phyloP scores from a whole-genome alignment of 441 rosid genomes.

The Viola pubescens region DNA sequence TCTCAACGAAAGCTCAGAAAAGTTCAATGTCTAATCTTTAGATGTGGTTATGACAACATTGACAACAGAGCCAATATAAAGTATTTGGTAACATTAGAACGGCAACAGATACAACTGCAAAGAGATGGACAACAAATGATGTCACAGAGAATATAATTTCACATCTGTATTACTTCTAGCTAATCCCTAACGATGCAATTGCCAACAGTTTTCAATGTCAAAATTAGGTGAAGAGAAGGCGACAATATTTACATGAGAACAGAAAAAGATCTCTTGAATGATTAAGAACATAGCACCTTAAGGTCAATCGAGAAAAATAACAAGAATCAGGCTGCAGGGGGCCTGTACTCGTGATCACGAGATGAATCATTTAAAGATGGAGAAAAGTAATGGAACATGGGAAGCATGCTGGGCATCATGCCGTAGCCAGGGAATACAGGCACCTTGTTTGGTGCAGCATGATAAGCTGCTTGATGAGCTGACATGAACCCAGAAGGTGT shows the following conservation, averaged over 20 bases:
- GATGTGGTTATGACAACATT: background rate
- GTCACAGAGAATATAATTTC: conserved; percentile 11
- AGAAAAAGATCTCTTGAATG: conserved; percentile 10
- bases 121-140: background rate
- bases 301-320: background rate
- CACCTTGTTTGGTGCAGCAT: conserved; percentile 51
- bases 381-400: conserved; percentile 89
- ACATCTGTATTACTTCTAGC: conserved; percentile 7
- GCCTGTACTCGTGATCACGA: conserved; percentile 78
- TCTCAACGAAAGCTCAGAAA: no score
- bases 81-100: background rate
- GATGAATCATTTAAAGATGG: conserved; percentile 65
- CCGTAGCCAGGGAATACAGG: conserved; percentile 66
- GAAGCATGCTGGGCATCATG: conserved; percentile 66
- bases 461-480: conserved; percentile 52
- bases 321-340: conserved; percentile 73
- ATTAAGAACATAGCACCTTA: conserved; percentile 13
- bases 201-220: conserved; percentile 14
- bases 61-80: background rate
- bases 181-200: conserved; percentile 11
- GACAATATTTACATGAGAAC: conserved; percentile 21
- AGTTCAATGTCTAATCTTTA: no score
- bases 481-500: conserved; percentile 57
- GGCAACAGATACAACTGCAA: background rate
- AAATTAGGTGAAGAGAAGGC: conserved; percentile 12